Conservation (phyloP, 2,329 filamentous ascomycete genomes). For the Neofusicoccum laricinum region DNA sequence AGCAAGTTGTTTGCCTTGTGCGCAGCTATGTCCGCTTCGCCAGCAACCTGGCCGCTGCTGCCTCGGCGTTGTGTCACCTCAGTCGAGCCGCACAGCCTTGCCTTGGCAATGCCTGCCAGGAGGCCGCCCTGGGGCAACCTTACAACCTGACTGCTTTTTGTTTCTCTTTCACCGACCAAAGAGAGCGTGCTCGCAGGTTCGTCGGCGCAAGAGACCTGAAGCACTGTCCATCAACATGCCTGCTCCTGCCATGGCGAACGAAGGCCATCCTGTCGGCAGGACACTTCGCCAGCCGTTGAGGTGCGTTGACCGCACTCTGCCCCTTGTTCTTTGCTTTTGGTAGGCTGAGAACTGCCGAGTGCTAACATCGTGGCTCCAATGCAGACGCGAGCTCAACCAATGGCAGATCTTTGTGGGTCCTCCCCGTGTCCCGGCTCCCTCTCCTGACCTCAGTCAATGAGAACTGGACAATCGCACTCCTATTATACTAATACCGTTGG, state of each 20-base stretch:
- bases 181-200: background rate
- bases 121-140: background rate
- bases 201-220: background rate
- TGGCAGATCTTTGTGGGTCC: constrained; percentile 14
- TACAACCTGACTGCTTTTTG: background rate
- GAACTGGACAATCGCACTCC: background rate
- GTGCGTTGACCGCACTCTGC: background rate
- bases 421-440: background rate
- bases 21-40: background rate
- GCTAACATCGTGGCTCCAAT: background rate
- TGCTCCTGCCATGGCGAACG: background rate
- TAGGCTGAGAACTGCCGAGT: background rate
- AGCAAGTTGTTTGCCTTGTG: too few species aligned
- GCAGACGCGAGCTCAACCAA: background rate
- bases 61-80: background rate
- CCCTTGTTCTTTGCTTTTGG: background rate
- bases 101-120: background rate
- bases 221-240: background rate
- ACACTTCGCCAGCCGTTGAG: background rate
- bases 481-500: background rate
- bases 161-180: background rate
- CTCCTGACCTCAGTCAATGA: background rate
- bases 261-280: background rate
- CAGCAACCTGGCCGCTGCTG: background rate
- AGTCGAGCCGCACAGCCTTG: background rate